phyloP scores from a whole-genome alignment of 257 asterid genomes.

The Solanum microdontum region DNA sequence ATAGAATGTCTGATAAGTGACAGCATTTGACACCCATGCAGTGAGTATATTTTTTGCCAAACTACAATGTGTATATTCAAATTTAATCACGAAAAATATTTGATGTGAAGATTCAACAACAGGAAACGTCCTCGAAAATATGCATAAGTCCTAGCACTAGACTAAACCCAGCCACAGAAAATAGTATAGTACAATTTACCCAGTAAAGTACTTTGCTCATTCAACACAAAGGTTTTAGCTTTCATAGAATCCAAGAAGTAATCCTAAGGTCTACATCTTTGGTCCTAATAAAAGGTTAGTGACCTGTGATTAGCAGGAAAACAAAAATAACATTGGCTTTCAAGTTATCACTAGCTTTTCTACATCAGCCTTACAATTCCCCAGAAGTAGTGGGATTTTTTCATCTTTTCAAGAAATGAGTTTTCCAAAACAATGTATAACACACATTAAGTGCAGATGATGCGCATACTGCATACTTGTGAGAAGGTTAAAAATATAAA shows the following conservation, averaged over 20 bases:
- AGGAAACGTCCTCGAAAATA: not conserved
- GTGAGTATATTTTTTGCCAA: not conserved
- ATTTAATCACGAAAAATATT: not conserved
- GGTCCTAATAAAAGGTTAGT: not conserved
- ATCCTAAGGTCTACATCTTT: not conserved
- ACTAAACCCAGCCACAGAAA: not conserved
- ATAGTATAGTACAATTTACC: not conserved
- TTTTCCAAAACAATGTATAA: not conserved
- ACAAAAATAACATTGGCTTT: not conserved
- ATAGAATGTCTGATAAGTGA: not conserved
- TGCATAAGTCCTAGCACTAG: not conserved
- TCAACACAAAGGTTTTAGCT: not conserved
- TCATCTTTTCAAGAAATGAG: not conserved
- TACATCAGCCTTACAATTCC: not conserved
- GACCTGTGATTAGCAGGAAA: not conserved
- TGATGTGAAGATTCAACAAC: not conserved
- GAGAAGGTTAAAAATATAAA: not conserved
- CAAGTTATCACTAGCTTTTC: not conserved
- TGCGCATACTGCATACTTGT: not conserved
- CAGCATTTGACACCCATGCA: not conserved
- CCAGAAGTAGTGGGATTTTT: not conserved
- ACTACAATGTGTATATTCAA: not conserved
- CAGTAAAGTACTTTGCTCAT: not conserved
- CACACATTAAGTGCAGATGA: not conserved
- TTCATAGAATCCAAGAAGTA: not conserved